phyloP scores from a whole-genome alignment of 176 grass and related monocot species.

The Hordeum marinum region DNA sequence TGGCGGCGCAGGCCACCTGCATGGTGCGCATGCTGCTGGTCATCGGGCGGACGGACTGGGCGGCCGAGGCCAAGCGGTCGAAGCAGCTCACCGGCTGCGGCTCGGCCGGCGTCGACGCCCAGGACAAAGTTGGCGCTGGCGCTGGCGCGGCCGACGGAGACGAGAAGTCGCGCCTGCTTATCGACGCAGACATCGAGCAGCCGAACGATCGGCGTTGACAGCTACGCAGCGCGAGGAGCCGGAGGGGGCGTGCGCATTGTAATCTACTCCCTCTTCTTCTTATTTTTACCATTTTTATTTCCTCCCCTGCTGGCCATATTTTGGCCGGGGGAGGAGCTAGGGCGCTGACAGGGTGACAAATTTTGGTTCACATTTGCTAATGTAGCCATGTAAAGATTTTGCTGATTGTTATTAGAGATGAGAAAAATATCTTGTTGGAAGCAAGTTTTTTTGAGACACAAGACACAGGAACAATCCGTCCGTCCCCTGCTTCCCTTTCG shows the following conservation, averaged over 20 bases:
- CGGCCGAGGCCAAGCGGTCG: slow-evolving; percentile 52
- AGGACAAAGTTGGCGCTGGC: slow-evolving; percentile 3
- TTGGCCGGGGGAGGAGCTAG: slow-evolving; percentile 3
- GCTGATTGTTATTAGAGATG: slow-evolving; percentile 6
- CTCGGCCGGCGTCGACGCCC: neutral
- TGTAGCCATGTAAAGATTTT: slow-evolving; percentile 46
- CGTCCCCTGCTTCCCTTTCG: slow-evolving; percentile 27
- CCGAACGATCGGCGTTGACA: slow-evolving; percentile 24
- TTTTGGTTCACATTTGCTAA: slow-evolving; percentile 38
- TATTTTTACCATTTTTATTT: slow-evolving; percentile 1
- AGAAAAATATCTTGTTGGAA: neutral
- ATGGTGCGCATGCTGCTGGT: slow-evolving; percentile 68
- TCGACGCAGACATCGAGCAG: slow-evolving; percentile 15
- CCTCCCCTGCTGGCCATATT: neutral
- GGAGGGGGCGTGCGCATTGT: neutral
- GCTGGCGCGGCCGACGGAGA: neutral
- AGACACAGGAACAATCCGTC: neutral
- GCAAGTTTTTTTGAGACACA: neutral
- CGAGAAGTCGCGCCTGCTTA: slow-evolving; percentile 19
- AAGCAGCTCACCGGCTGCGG: slow-evolving; percentile 35
- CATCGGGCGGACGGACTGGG: slow-evolving; percentile 56
- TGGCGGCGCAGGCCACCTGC: slow-evolving; percentile 71
- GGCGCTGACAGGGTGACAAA: slow-evolving; percentile 32
- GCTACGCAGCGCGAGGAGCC: slow-evolving; percentile 3
- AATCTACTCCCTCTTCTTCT: neutral